Evolutionary conservation across 305 asterid species (phyloP), one percentile per base, ranked within the genome.

Genomic region (Andrographis paniculata): DNA sequence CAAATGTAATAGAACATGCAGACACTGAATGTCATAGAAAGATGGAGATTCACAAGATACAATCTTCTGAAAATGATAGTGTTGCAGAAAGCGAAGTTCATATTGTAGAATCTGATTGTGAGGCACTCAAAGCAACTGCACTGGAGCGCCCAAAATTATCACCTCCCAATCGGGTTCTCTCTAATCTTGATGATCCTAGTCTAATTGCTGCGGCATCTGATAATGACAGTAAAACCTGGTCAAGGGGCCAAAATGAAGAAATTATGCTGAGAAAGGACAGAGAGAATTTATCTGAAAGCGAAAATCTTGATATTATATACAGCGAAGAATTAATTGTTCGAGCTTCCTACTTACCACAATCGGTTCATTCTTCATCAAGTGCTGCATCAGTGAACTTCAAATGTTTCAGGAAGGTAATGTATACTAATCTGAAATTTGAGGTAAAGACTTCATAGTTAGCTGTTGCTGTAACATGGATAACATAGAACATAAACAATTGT

Each of bases 311-410:
- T 73, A 61, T 89, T 45, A 74, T 89, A 65, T 85, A 66, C 69
- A 80, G 95, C 79, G 92, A 82, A 70, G 65, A 75, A 56, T 80
- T 89, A 42, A 70, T 89, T 48, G 93, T 80, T 42, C 70, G 87
- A 69, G 82, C 69, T 53, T 52, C 64, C 42, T 66, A 49, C 45
- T 10, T 56, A 41, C 57, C 56, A 10, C 60, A 65, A 53, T 62
- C 71, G 24, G 62, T 49, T 42, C 68, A 8, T 56, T 59, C 75
- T 54, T 60, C 77, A 4, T 36, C 58, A 52, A 51, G 50, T 52
- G 72, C 60, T 45, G 56, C 60, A 14, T 69, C 50, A 15, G 11
- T 69, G 41, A 73, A 91, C 74, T 91, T 86, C 81, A 91, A 91
- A 63, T 71, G 75, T 55, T 91, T 91, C 73, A 66, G 87, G 59